Evolutionary conservation across 2,329 filamentous ascomycete species (phyloP).

Genomic region (Alternaria longipes): DNA sequence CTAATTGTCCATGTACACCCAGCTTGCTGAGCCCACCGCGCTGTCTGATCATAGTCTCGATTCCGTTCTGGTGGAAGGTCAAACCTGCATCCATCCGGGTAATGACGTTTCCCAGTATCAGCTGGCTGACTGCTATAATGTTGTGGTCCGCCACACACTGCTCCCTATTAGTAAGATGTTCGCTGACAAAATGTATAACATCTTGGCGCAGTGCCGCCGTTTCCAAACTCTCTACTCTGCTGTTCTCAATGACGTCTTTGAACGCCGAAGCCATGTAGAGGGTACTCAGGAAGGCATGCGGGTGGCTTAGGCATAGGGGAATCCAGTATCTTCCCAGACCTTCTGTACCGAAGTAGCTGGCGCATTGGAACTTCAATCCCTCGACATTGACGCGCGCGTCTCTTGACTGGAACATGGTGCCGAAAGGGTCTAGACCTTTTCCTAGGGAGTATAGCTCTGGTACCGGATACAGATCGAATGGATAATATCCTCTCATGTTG

Average conservation of each 20-base stretch:
- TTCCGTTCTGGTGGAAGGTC: conserved; percentile 39
- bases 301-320: conserved; percentile 42
- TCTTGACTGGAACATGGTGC: conserved; percentile 45
- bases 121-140: conserved; percentile 48
- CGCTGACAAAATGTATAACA: conserved; percentile 44
- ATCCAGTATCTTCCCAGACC: conserved; percentile 49
- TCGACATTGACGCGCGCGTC: conserved; percentile 44
- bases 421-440: conserved; percentile 46
- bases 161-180: conserved; percentile 35
- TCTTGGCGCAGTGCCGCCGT: conserved; percentile 46
- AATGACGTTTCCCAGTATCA: conserved; percentile 48
- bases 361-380: conserved; percentile 48
- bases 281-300: conserved; percentile 51
- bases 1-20: conserved; percentile 43
- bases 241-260: conserved; percentile 40
- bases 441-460: conserved; percentile 42
- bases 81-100: conserved; percentile 32
- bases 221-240: conserved; percentile 38
- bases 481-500: conserved; percentile 17
- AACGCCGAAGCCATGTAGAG: conserved; percentile 48
- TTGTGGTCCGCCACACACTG: conserved; percentile 43
- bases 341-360: conserved; percentile 43
- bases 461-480: conserved; percentile 29
- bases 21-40: conserved; percentile 47
- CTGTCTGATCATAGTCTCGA: conserved; percentile 43